Base-by-base conservation (phyloP, 208 protist species). In the Herpetomonas samuelpessoai region DNA sequence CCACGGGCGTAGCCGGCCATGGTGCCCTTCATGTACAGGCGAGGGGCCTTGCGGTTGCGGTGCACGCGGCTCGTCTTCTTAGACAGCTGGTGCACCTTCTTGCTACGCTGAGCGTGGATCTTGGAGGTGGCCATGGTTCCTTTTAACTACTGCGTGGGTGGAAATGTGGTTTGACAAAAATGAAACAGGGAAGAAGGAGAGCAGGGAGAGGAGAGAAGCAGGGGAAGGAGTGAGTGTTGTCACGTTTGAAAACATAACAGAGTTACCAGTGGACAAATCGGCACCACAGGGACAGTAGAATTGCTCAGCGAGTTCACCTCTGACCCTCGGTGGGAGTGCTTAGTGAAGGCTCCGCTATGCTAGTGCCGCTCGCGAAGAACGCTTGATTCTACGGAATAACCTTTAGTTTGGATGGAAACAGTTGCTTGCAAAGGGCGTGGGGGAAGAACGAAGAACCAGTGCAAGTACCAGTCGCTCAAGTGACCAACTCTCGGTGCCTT, bases 11-110 rank as follows among this genome's bases (percentile, higher is more conserved):
- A 97, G 56, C 87, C 86, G 9, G 86, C 85, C 48, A 97, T 64
- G 48, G 91, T 95, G 19, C 68, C 92, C 79, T 93, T 93, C 89
- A 96, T 95, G 84, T 93, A 97, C 39, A 97, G 84, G 56, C 92
- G 84, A 24, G 89, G 89, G 16, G 86, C 54, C 74, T 86, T 88
- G 77, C 89, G 89, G 76, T 86, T 79, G 61, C 89, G 85, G 57
- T 88, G 85, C 65, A 95, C 89, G 46, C 10, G 67, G 56, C 69
- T 74, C 41, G 67, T 80, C 65, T 79, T 84, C 78, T 81, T 85
- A n/a, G 72, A 61, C 50, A 81, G 63, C 63, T 85, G 79, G 30
- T 70, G 69, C 22, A 84, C 68, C 73, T 85, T 80, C 74, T 78
- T 81, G 79, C 65, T 75, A 68, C 73, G 79, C 60, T 81, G 66